Evolutionary conservation across 345 rosid species (phyloP), one percentile per base, ranked within the genome.

Genomic region (Populus ilicifolia): DNA sequence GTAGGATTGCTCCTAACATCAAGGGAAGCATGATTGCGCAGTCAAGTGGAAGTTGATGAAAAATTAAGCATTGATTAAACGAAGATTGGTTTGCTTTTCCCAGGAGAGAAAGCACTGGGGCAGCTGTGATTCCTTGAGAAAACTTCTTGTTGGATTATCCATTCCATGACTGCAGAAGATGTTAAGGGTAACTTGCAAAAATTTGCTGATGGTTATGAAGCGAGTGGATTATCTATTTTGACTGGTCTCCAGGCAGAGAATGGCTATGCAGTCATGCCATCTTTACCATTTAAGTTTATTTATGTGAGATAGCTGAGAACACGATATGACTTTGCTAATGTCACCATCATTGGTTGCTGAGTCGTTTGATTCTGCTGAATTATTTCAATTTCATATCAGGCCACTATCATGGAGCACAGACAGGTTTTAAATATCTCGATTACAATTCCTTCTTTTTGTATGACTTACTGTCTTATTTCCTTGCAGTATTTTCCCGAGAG

Each of bases 401-500:
- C 50, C 50, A 44, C 0, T 44, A 14, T 11, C 17, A 44, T 44
- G 48, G 48, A 44, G 48, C 17, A 44, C 48, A 44, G 48, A 44
- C 4, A 44, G 48, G 48, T 44, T 10, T 44, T 44, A 44, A 44
- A 44, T 12, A 44, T n/a, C 5, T 64, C 29, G 38, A 12, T 12
- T 29, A 14, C 16, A 11, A 14, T 12, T 44, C 17, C 20, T 21
- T 30, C 8, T 44, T 23, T 52, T 18, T 35, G 65, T 73, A 62
- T 73, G 41, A 71, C 48, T 39, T 29, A 50, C 56, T 10, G 72
- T 35, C 38, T 33, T 74, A 73, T 63, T 77, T 38, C 39, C 48
- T 14, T 77, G 77, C 89, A 93, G 98, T 87, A 78, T 75, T 77
- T 75, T 1, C 92, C 93, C 7, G 90, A 87, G 89, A 86, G 80